A percentile compares a stretch with the other conserved stretches of the same genome.
phyloP scores from a whole-genome alignment of 139 green algal genomes.

The Deuterostichococcus epilithicus region DNA sequence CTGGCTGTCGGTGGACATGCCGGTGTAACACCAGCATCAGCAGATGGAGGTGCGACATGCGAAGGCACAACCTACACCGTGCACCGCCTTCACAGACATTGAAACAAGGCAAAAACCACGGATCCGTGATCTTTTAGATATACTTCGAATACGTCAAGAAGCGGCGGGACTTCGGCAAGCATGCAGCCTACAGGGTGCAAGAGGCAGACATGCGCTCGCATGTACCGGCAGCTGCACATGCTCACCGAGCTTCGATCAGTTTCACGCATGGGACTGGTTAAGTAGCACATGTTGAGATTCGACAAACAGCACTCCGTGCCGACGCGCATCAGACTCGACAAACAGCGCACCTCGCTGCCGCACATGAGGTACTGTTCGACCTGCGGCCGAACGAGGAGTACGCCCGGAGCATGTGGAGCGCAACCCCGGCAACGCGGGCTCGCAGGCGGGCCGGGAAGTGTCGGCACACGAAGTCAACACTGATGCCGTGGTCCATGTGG shows the following conservation, averaged over 20 bases:
- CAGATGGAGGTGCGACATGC: too few relatives aligned
- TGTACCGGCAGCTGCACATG: background rate
- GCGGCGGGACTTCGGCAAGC: conserved; percentile 82
- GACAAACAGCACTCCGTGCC: too few relatives aligned
- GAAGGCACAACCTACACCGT: too few relatives aligned
- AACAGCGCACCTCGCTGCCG: background rate
- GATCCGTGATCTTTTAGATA: conserved; percentile 53
- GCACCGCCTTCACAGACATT: too few relatives aligned
- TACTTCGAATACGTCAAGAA: conserved; percentile 75
- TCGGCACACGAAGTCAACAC: conserved; percentile 88
- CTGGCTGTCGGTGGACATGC: too few relatives aligned
- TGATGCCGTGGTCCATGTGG: conserved; percentile 57
- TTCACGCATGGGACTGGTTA: background rate
- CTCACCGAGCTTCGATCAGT: background rate
- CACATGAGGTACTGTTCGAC: conserved; percentile 69
- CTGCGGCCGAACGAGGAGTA: conserved; percentile 83
- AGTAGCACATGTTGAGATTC: too few relatives aligned
- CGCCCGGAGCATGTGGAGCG: conserved; percentile 65
- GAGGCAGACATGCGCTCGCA: conserved; percentile 51
- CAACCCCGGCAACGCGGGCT: conserved; percentile 60
- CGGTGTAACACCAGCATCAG: too few relatives aligned
- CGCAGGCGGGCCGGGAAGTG: conserved; percentile 76
- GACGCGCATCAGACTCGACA: too few relatives aligned
- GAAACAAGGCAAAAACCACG: too few relatives aligned
- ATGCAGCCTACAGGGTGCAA: conserved; percentile 73